A percentile compares a stretch with the other conserved stretches of the same genome.
Evolutionary conservation across 139 green algal species (phyloP).

Genomic region (Closterium sp.): DNA sequence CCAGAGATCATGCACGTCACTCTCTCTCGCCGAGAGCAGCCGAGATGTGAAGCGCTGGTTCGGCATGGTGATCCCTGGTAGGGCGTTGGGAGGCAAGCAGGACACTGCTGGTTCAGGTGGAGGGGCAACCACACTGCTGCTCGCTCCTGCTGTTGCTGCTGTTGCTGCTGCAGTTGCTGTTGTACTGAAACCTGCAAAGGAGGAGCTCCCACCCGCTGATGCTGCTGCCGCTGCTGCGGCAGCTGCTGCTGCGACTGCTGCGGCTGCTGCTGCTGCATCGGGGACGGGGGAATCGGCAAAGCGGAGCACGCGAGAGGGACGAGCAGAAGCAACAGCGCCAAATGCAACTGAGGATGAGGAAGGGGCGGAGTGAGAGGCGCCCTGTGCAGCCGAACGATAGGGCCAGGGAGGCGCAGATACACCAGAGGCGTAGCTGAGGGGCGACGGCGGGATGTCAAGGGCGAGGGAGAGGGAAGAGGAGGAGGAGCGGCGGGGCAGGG

Average conservation of each 20-base stretch:
- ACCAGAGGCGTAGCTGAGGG: neutral
- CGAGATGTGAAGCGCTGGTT: neutral
- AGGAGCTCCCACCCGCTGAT: too few species aligned
- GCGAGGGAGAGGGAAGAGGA: neutral
- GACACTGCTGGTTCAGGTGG: neutral
- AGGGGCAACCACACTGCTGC: too few species aligned
- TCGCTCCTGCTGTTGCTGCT: too few species aligned
- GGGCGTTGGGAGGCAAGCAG: neutral
- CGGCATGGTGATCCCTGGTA: neutral
- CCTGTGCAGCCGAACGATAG: too few species aligned
- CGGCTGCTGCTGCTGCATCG: too few species aligned
- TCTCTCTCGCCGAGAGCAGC: neutral
- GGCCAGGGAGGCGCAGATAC: too few species aligned
- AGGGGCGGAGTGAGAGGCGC: neutral
- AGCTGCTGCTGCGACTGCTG: neutral
- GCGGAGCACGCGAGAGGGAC: neutral
- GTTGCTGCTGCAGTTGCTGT: too few species aligned
- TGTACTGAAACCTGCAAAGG: too few species aligned
- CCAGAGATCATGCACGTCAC: slow-evolving; percentile 33
- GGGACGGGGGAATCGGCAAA: neutral
- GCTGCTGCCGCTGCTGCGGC: neutral
- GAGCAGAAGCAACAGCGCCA: too few species aligned
- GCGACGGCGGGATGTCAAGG: neutral
- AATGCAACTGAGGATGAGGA: neutral
- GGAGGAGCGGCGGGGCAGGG: neutral